Base-by-base conservation (phyloP, 306 rosid genomes). In the Casuarina cunninghamiana region DNA sequence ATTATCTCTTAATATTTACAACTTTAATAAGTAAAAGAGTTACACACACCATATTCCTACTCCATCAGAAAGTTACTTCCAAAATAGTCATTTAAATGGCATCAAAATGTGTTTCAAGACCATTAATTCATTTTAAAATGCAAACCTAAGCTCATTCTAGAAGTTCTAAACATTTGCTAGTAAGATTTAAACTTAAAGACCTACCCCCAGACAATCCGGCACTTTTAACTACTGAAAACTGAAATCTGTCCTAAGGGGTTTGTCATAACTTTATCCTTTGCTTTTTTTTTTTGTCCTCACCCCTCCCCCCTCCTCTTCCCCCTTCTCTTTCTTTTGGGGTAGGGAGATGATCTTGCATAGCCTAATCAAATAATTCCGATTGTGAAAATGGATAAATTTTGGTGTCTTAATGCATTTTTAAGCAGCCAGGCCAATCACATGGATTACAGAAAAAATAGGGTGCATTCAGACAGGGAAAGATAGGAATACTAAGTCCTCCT, bases 401-500 rank as follows among this genome's bases (percentile, higher is more conserved):
- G 69, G 43, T 37, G 69, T 37, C 43, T 11, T 35, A 37, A 11
- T 15, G 37, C 69, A 58, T 26, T 58, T 58, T 26, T 58, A 21
- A 58, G 2, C 4, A 19, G 65, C 69, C 43, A 62, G 4, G 6
- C 3, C 7, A 37, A 38, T 62, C 11, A 62, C 19, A 62, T 38
- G 16, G 12, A 62, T 62, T 62, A 12, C 11, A 6, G 2, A 37
- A 8, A 37, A 62, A 38, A 8, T 37, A 3, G 21, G 16, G 44
- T 13, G 4, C 16, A 62, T 62, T 62, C n/a, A 62, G 39, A 38
- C 12, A 62, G 69, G 43, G 44, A 62, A 61, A 61, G 42, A 62
- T 37, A 62, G 69, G 69, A 62, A 11, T 62, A 62, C 42, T 38
- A 62, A 19, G 69, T 43, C 13, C 69, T 62, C 43, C 69, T 62